phyloP scores from a whole-genome alignment of 192 early-diverging fungal genomes.

The Linnemannia schmuckeri region DNA sequence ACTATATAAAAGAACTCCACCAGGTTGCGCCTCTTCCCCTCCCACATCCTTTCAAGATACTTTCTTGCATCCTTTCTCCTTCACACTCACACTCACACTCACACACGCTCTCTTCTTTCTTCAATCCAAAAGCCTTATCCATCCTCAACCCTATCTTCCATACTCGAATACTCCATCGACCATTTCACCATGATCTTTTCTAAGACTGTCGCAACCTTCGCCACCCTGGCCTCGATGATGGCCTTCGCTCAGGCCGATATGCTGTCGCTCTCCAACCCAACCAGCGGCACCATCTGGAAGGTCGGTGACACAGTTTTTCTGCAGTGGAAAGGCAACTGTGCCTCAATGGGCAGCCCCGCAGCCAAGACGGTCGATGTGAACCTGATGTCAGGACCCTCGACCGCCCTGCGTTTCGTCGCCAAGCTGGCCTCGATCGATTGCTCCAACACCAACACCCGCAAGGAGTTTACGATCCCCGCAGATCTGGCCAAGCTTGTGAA shows the following conservation, averaged over 20 bases:
- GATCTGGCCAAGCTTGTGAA: conserved; percentile 13
- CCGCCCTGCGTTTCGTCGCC: conserved; percentile 35
- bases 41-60: neutral
- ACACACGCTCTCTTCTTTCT: neutral
- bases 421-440: conserved; percentile 43
- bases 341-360: conserved; percentile 16
- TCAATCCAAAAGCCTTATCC: neutral
- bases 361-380: conserved; percentile 38
- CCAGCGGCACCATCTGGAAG: conserved; percentile 35
- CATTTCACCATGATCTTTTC: conserved; percentile 28
- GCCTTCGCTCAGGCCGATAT: conserved; percentile 26
- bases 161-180: neutral
- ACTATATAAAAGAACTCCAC: neutral
- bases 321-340: conserved; percentile 46
- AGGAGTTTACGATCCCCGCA: conserved; percentile 34
- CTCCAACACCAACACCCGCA: conserved; percentile 32
- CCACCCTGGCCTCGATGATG: conserved; percentile 16
- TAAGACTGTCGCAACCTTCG: conserved; percentile 26
- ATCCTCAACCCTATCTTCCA: neutral
- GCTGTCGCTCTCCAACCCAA: conserved; percentile 43
- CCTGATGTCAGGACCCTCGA: conserved; percentile 33
- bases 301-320: conserved; percentile 36
- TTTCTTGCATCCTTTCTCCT: neutral
- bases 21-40: neutral
- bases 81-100: neutral